Base-by-base conservation (phyloP, 2,329 filamentous ascomycete species). In the Chrysoporthe puriensis region DNA sequence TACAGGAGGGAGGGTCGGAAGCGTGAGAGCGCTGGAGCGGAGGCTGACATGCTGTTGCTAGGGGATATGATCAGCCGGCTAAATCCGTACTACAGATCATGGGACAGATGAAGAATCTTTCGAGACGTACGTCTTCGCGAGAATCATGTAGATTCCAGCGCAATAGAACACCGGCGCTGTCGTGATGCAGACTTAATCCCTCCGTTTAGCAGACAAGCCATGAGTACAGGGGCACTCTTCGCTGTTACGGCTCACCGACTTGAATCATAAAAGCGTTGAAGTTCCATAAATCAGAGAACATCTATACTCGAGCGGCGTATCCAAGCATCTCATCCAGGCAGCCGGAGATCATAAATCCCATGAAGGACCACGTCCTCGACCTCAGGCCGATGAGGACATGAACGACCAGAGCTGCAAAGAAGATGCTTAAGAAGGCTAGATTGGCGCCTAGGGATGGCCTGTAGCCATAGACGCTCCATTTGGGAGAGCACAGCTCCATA, bases 121-220 rank as follows among this genome's bases (percentile, higher is more conserved):
- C 11, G 57, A 60, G 43, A 59, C 43, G 26, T 64, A 77, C 76
- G 79, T 75, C 64, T 77, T 74, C n/a, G 79, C 79, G 42, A 90
- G 81, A 42, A 86, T 89, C 64, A 91, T 84, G 75, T 91, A 92
- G 73, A 91, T 88, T 68, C 87, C 87, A 0, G 89, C 89, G 40
- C 86, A 83, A 73, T 85, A 83, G 75, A 86, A 88, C 65, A 86
- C 85, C 11, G 84, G 84, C 0, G 79, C 83, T 57, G 84, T 83
- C 71, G 84, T 86, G 62, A 91, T 80, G 76, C 86, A 89, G 69
- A 86, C 84, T 87, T 46, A 36, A n/a, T 4, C 5, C 0, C 7
- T 14, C 42, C 9, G 9, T 26, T 43, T 21, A 60, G 36, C 13
- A 60, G 6, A 16, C 58, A 46, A 6, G 5, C 9, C 42, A 46